Evolutionary conservation across 2,329 filamentous ascomycete species (phyloP).

Genomic region (Aspergillus latus): DNA sequence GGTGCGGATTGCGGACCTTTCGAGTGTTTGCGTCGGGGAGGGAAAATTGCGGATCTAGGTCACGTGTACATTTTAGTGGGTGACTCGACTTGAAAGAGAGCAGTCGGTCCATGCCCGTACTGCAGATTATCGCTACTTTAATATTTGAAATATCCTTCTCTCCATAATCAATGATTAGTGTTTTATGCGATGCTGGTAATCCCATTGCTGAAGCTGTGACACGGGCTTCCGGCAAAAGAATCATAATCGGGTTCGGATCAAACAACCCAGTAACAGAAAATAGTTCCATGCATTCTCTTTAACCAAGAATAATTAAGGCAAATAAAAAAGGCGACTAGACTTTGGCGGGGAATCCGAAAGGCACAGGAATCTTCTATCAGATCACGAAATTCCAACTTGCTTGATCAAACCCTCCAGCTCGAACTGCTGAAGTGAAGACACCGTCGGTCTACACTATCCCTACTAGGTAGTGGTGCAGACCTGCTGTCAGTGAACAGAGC

Average conservation of each 20-base stretch:
- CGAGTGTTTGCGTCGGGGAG: constrained; percentile 9
- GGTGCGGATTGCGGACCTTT: neutral
- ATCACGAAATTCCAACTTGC: constrained; percentile 25
- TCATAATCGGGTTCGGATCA: constrained; percentile 8
- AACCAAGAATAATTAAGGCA: constrained; percentile 28
- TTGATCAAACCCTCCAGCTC: constrained; percentile 22
- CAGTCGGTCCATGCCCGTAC: neutral
- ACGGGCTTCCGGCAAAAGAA: neutral
- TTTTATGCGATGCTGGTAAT: constrained; percentile 18
- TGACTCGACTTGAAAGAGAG: neutral
- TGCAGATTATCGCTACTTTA: neutral
- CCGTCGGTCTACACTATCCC: constrained; percentile 18
- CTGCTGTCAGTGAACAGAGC: constrained; percentile 8
- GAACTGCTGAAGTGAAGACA: constrained; percentile 29
- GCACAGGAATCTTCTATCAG: constrained; percentile 33
- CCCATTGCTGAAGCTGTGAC: constrained; percentile 1
- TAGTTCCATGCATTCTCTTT: constrained; percentile 38
- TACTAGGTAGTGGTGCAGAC: constrained; percentile 18
- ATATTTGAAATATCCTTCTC: too few relatives aligned
- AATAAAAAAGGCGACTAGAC: constrained; percentile 22
- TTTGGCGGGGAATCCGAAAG: constrained; percentile 27
- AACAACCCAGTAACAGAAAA: constrained; percentile 18
- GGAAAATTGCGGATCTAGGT: constrained; percentile 25
- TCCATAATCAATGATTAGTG: too few relatives aligned
- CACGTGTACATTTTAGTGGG: constrained; percentile 4